These are phyloP conservation scores for Geosmithia morbida DNA, from an alignment of 2,329 filamentous ascomycete species.

Conservation along the genomic window DNA sequence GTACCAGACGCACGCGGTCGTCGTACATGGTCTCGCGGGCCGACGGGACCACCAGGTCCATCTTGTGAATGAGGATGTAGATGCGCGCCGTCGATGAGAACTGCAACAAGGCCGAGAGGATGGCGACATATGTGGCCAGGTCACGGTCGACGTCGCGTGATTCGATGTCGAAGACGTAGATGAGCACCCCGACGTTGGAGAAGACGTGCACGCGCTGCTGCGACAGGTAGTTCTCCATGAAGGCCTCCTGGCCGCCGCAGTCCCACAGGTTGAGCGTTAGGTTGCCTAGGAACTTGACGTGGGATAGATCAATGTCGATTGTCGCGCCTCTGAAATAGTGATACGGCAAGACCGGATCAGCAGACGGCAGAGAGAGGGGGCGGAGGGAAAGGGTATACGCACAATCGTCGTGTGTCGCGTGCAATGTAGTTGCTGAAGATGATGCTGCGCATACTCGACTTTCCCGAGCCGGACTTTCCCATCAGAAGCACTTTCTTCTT, in stretches of 20 bases:
- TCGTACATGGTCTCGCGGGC: conserved; percentile 73
- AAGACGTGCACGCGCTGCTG: conserved; percentile 95
- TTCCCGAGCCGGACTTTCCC: conserved; percentile 95
- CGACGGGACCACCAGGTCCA: conserved; percentile 80
- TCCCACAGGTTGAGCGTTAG: conserved; percentile 97
- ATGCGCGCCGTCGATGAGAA: conserved; percentile 70
- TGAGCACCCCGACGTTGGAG: conserved; percentile 87
- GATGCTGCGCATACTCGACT: conserved; percentile 96
- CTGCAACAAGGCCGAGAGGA: conserved; percentile 78
- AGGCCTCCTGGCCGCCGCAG: conserved; percentile 95
- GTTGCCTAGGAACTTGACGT: conserved; percentile 98
- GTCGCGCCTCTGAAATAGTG: conserved; percentile 56
- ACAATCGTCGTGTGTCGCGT: conserved; percentile 79
- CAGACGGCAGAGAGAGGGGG: background rate
- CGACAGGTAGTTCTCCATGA: conserved; percentile 96
- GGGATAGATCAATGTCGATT: conserved; percentile 95
- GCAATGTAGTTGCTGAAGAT: conserved; percentile 99
- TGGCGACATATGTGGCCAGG: conserved; percentile 79
- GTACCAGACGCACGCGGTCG: conserved; percentile 64
- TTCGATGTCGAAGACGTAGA: conserved; percentile 99
- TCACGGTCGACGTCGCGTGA: conserved; percentile 89
- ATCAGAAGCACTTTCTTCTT: conserved; percentile 80
- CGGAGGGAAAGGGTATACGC: conserved; percentile 10
- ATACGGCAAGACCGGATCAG: background rate
- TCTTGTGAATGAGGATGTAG: conserved; percentile 96